Conservation (phyloP, 371 early-diverging fungal species). For the Conidiobolus incongruus region DNA sequence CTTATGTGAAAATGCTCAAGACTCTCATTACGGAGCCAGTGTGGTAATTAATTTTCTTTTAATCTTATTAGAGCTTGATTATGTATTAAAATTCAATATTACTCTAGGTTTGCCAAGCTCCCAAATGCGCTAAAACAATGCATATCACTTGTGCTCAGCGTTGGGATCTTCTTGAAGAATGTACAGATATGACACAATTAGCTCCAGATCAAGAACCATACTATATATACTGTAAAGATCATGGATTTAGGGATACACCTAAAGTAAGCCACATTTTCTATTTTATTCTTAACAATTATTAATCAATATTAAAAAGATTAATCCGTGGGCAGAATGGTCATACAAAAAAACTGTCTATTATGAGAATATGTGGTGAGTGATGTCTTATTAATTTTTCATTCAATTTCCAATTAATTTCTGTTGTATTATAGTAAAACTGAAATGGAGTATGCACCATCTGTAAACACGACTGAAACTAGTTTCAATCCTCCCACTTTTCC, state of each 20-base stretch:
- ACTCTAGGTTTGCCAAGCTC: background rate
- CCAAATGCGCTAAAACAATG: background rate
- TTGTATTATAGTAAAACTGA: slow-evolving; percentile 1
- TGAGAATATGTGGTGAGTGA: slow-evolving; percentile 1
- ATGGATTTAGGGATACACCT: background rate
- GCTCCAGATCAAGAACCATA: slow-evolving; percentile 4
- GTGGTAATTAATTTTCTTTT: slow-evolving; percentile 1
- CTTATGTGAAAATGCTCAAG: slow-evolving; percentile 2
- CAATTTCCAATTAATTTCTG: background rate
- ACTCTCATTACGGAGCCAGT: slow-evolving; percentile 1
- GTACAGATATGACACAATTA: background rate
- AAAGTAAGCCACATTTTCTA: background rate
- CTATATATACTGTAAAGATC: slow-evolving; percentile 3
- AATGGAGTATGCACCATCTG: slow-evolving; percentile 1
- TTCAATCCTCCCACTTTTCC: too few relatives aligned
- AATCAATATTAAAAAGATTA: background rate
- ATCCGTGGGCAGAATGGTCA: slow-evolving; percentile 5
- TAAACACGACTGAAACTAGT: background rate
- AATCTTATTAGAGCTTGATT: background rate
- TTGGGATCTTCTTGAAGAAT: slow-evolving; percentile 4
- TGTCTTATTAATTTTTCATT: too few relatives aligned
- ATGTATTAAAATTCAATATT: background rate
- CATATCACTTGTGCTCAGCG: slow-evolving; percentile 6
- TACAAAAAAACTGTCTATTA: slow-evolving; percentile 3
- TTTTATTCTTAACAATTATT: background rate